Percentiles rank a stretch among this genome's conserved stretches.
Evolutionary conservation across 2,329 filamentous ascomycete genomes (phyloP).

Genomic region (Curvularia spicifera): DNA sequence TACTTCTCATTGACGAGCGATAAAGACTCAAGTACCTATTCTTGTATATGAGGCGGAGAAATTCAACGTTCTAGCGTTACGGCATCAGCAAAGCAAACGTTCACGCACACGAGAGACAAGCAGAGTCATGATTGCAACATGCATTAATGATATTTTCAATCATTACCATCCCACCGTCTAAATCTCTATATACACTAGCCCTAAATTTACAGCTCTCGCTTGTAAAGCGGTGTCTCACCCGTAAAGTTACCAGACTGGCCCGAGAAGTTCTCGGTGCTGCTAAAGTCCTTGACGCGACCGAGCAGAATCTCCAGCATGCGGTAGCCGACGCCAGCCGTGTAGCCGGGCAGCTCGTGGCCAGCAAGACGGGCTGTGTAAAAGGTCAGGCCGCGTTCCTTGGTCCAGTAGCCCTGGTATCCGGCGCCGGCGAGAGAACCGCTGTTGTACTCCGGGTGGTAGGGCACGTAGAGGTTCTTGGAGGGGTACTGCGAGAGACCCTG

Average conservation of each 20-base stretch:
- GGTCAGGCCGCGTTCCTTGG: conserved; percentile 53
- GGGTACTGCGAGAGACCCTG: conserved; percentile 57
- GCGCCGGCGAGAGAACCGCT: conserved; percentile 49
- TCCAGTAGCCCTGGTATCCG: conserved; percentile 52
- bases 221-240: conserved; percentile 37
- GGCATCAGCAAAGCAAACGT: too few relatives aligned
- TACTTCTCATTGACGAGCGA: too few relatives aligned
- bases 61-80: too few relatives aligned
- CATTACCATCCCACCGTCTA: too few relatives aligned
- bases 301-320: conserved; percentile 53
- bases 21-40: too few relatives aligned
- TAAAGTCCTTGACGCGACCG: conserved; percentile 49
- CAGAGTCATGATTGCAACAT: too few relatives aligned
- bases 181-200: too few relatives aligned
- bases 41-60: too few relatives aligned
- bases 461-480: conserved; percentile 51
- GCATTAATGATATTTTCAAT: too few relatives aligned
- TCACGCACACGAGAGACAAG: too few relatives aligned
- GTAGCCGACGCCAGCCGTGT: conserved; percentile 53
- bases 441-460: conserved; percentile 54
- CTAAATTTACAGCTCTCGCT: not conserved
- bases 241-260: conserved; percentile 46
- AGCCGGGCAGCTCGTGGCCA: conserved; percentile 54
- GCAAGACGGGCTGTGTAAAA: conserved; percentile 54
- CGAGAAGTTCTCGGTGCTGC: conserved; percentile 43